These are phyloP conservation scores for Clavariopsis aquatica DNA, from an alignment of 495 filamentous ascomycete species.

Conservation along the genomic window DNA sequence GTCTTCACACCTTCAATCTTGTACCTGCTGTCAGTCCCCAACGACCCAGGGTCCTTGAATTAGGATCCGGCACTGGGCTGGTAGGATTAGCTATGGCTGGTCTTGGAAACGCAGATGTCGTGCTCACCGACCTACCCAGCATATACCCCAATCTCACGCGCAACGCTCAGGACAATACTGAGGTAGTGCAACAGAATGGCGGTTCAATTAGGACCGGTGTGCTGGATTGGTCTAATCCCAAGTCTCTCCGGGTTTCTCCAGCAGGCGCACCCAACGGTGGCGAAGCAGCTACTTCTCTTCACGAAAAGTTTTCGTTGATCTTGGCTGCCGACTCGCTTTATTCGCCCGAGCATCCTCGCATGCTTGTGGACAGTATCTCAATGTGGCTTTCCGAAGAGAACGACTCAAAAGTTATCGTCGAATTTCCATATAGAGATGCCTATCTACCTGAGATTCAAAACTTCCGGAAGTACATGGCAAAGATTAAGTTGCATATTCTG, in stretches of 20 bases:
- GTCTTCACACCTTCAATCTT: slow-evolving; percentile 56
- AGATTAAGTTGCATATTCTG: slow-evolving; percentile 54
- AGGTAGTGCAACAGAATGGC: slow-evolving; percentile 16
- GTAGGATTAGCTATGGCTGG: slow-evolving; percentile 55
- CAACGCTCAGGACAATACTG: slow-evolving; percentile 60
- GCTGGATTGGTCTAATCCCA: slow-evolving; percentile 65
- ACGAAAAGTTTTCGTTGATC: slow-evolving; percentile 57
- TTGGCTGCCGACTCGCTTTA: slow-evolving; percentile 75
- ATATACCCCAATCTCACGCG: slow-evolving; percentile 66
- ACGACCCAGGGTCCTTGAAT: slow-evolving; percentile 54
- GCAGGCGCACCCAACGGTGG: background rate
- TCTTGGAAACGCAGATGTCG: slow-evolving; percentile 45
- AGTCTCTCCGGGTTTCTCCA: slow-evolving; percentile 8
- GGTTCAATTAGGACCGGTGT: slow-evolving; percentile 53
- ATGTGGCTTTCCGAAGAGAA: slow-evolving; percentile 53
- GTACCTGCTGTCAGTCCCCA: slow-evolving; percentile 17
- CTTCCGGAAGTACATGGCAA: slow-evolving; percentile 57
- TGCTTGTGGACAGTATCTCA: slow-evolving; percentile 60
- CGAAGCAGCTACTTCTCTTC: slow-evolving; percentile 25
- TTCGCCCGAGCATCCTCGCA: slow-evolving; percentile 62
- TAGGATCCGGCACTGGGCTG: slow-evolving; percentile 66
- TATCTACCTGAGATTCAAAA: slow-evolving; percentile 57
- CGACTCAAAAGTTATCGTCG: slow-evolving; percentile 59
- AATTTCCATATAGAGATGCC: slow-evolving; percentile 65
- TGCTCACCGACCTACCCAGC: slow-evolving; percentile 69